phyloP scores from a whole-genome alignment of 495 filamentous ascomycete genomes.

The Podospora bellae-mahoneyi region DNA sequence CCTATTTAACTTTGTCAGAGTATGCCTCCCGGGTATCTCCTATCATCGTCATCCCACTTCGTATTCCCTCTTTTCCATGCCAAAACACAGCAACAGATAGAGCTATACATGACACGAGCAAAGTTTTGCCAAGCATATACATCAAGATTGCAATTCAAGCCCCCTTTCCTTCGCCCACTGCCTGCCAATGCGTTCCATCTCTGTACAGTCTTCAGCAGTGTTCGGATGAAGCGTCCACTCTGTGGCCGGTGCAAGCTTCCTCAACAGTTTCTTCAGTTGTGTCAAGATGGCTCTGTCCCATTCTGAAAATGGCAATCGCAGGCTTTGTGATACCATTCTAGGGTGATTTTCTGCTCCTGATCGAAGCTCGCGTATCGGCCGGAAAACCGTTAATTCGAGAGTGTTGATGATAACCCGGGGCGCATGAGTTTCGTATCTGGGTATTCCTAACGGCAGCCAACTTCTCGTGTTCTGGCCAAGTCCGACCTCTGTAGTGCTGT shows the following conservation, averaged over 20 bases:
- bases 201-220: not conserved
- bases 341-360: not conserved
- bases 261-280: not conserved
- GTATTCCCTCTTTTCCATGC: too few relatives aligned
- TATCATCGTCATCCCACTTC: too few relatives aligned
- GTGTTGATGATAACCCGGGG: not conserved
- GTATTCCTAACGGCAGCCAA: not conserved
- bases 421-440: not conserved
- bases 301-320: not conserved
- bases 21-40: too few relatives aligned
- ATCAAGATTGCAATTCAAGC: not conserved
- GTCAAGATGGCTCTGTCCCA: not conserved
- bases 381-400: not conserved
- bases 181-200: not conserved
- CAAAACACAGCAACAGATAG: too few relatives aligned
- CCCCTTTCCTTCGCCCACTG: not conserved
- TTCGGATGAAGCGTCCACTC: not conserved
- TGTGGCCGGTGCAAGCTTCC: not conserved
- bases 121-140: not conserved
- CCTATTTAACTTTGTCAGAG: too few relatives aligned
- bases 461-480: not conserved
- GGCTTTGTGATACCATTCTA: not conserved
- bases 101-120: too few relatives aligned
- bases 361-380: not conserved
- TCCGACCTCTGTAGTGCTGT: not conserved